Evolutionary conservation across 2,329 filamentous ascomycete species (phyloP).

Genomic region (Amauroascus verrucosus): DNA sequence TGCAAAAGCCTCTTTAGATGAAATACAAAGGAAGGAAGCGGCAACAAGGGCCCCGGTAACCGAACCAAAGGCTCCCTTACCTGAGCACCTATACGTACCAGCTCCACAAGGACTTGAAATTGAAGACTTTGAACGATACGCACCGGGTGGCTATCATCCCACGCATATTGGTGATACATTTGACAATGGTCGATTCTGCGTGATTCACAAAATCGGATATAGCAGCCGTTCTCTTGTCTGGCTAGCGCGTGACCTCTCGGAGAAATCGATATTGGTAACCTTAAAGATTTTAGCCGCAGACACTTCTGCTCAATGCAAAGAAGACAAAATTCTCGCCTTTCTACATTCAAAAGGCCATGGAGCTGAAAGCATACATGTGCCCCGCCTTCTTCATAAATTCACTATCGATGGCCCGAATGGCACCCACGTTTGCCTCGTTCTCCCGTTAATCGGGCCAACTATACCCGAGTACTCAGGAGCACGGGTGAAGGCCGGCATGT

Average conservation of each 20-base stretch:
- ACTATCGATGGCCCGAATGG: background rate
- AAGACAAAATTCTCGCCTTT: background rate
- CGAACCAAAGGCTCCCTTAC: background rate
- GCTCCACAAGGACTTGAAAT: background rate
- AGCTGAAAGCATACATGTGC: background rate
- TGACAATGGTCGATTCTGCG: background rate
- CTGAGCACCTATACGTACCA: background rate
- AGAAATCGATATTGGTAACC: background rate
- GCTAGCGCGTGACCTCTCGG: background rate
- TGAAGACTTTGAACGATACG: background rate
- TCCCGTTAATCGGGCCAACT: background rate
- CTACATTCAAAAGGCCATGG: background rate
- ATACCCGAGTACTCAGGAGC: background rate
- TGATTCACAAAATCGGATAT: conserved; percentile 1
- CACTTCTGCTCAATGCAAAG: background rate
- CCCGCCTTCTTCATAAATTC: background rate
- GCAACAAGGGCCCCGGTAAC: background rate
- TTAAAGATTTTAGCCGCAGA: background rate
- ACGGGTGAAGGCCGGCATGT: background rate
- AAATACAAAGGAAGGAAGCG: background rate
- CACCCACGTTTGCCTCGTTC: background rate
- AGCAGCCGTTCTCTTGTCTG: background rate
- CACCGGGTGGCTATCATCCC: background rate
- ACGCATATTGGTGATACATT: conserved; percentile 2
- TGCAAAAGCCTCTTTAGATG: background rate